phyloP scores from a whole-genome alignment of 495 filamentous ascomycete genomes.

The Trichoderma gamsii region DNA sequence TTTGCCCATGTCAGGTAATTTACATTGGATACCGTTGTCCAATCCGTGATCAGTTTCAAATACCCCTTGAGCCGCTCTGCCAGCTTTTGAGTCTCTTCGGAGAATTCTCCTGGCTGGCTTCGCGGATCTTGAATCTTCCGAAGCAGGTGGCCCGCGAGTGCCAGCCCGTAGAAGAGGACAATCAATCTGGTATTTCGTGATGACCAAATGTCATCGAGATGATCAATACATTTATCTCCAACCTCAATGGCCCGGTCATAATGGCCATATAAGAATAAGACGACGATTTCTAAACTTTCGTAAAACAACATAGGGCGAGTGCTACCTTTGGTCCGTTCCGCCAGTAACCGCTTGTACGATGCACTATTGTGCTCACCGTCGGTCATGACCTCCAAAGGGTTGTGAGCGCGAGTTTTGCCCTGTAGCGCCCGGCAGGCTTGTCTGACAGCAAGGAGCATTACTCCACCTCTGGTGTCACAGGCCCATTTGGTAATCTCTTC shows the following conservation, averaged over 20 bases:
- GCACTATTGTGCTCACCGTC: slow-evolving; percentile 62
- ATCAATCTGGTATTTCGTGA: slow-evolving; percentile 58
- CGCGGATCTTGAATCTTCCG: slow-evolving; percentile 49
- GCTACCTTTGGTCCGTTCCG: slow-evolving; percentile 31
- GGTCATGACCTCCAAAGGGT: slow-evolving; percentile 55
- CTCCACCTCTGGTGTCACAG: slow-evolving; percentile 72
- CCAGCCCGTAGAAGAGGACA: slow-evolving; percentile 62
- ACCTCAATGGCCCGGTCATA: slow-evolving; percentile 62
- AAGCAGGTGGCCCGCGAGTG: slow-evolving; percentile 58
- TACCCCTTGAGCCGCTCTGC: slow-evolving; percentile 50
- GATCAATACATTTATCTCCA: slow-evolving; percentile 55
- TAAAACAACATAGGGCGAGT: slow-evolving; percentile 63
- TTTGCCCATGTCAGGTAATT: slow-evolving; percentile 78
- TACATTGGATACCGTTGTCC: slow-evolving; percentile 59
- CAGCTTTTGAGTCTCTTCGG: slow-evolving; percentile 49
- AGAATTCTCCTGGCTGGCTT: slow-evolving; percentile 43
- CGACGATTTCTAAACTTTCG: slow-evolving; percentile 62
- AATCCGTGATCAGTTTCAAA: slow-evolving; percentile 58
- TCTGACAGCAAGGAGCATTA: slow-evolving; percentile 60
- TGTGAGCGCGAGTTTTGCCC: slow-evolving; percentile 65
- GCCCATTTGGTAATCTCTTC: slow-evolving; percentile 73
- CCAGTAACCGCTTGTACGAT: slow-evolving; percentile 58
- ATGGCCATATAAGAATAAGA: slow-evolving; percentile 70
- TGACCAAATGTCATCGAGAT: slow-evolving; percentile 62
- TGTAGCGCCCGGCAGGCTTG: slow-evolving; percentile 75